Conservation (phyloP, 495 filamentous ascomycete species). For the Aspergillus olivimuriae region DNA sequence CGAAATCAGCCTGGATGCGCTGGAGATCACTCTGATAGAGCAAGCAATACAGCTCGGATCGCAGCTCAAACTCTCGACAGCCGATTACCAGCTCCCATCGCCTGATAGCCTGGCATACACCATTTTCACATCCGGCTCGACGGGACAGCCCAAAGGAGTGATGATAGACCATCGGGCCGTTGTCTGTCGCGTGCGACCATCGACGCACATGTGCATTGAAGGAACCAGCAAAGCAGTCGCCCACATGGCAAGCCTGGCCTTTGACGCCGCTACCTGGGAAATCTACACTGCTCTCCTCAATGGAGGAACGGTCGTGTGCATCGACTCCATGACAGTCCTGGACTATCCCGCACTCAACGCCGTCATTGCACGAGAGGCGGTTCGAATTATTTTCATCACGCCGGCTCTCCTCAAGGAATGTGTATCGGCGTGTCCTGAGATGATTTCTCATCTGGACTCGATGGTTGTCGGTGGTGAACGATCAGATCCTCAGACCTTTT, state of each 20-base stretch:
- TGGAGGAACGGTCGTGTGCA: conserved; percentile 1
- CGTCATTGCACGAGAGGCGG: neutral
- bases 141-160: conserved; percentile 3
- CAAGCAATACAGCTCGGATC: neutral
- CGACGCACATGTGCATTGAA: neutral
- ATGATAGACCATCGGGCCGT: conserved; percentile 2
- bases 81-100: neutral
- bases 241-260: neutral
- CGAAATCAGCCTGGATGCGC: neutral
- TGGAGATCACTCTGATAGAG: neutral
- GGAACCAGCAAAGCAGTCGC: neutral
- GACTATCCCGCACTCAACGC: neutral
- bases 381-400: neutral
- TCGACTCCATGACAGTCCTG: conserved; percentile 1
- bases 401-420: neutral
- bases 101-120: conserved; percentile 2
- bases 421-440: neutral
- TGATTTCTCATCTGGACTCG: neutral
- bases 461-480: conserved; percentile 3
- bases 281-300: conserved; percentile 2
- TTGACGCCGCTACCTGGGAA: conserved; percentile 3
- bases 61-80: neutral
- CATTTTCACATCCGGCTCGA: conserved; percentile 3
- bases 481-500: conserved; percentile 1
- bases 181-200: neutral